Base-by-base conservation (phyloP, 306 rosid species). In the Delonix regia region DNA sequence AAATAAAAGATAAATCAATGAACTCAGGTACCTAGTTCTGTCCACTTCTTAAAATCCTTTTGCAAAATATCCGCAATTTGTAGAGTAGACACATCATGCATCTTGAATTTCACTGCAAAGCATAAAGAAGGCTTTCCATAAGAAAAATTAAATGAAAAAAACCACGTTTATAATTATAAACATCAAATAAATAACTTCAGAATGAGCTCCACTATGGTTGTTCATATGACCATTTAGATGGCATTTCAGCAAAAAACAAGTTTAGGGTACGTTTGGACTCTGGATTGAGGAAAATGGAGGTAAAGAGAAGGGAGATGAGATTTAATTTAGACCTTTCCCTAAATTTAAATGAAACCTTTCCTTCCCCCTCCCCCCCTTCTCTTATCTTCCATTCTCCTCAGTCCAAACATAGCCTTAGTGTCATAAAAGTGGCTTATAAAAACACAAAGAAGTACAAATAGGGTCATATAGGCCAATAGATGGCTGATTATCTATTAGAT, bases 31-130 rank as follows among this genome's bases (percentile, higher is more conserved):
- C 98, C 97, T 85, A 51, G 83, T 76, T 85, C 93, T 51, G 86
- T 85, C 97, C 97, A 94, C 87, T 86, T 92, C 76, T 92, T 94
- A 77, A 92, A 92, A 78, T 92, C 98, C 83, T 86, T 94, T 52
- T 67, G 81, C 83, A 89, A 79, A 63, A 89, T 88, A 82, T 92
- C 97, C 0, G 80, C 74, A 42, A 89, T 83, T 45, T 85, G 86
- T 25, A 85, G 89, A 68, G 84, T 80, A 18, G 97, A 85, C 55
- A 84, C 81, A 56, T 90, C 91, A 19, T 90, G 88, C 88, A 84
- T 89, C 76, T 92, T 94, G 90, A 84, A 84, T 83, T 82, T 90
- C 87, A 94, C 97, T 94, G 89, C 21, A 82, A 75, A 59, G 24
- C 73, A 86, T 22, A 80, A 53, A 51, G 30, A 63, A 47, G 7